Evolutionary conservation across 345 rosid species (phyloP), one percentile per base, ranked within the genome.

Genomic region (Nasturtium officinale): DNA sequence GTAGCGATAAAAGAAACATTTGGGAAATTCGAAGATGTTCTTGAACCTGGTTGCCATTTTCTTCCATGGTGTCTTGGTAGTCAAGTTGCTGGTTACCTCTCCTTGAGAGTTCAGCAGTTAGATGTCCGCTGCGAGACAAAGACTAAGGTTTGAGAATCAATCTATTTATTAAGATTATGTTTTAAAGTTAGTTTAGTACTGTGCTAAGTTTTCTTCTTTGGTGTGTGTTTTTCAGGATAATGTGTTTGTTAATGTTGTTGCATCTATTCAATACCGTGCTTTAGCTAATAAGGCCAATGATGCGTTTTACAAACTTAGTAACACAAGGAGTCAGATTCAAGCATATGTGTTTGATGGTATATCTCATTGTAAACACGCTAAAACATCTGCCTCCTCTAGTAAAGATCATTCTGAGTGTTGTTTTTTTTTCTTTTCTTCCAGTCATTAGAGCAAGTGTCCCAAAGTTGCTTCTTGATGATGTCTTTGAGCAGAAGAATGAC

Each of bases 61-160:
- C 70, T 87, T 32, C 92, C 88, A 4, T 87, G 92, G 92, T 78
- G 71, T 51, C 51, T 85, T 18, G 89, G 92, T 56, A 65, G 78
- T 48, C 87, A 77, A 72, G 68, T 84, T 35, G 87, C 87, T 33
- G 89, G 89, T 17, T 77, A 76, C 43, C 86, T 87, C 57, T 76
- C 92, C 1, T 48, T 87, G 1, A 82, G 92, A 58, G 29, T 84
- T 73, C 89, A 85, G 52, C 92, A 87, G 59, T 57, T 87, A 21
- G 92, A 87, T 28, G 92, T 87, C 38, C 80, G 79, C 26, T 87
- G 90, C 65, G 89, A 87, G 80, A 87, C 96, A 12, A 87, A 87
- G 79, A 82, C 92, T 3, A 86, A 83, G 92, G 92, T 89, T 47
- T 38, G n/a, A n/a, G n/a, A n/a, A n/a, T n/a, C n/a, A 9, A 5